Conservation (phyloP, 306 rosid genomes). For the Oemleria cerasiformis region DNA sequence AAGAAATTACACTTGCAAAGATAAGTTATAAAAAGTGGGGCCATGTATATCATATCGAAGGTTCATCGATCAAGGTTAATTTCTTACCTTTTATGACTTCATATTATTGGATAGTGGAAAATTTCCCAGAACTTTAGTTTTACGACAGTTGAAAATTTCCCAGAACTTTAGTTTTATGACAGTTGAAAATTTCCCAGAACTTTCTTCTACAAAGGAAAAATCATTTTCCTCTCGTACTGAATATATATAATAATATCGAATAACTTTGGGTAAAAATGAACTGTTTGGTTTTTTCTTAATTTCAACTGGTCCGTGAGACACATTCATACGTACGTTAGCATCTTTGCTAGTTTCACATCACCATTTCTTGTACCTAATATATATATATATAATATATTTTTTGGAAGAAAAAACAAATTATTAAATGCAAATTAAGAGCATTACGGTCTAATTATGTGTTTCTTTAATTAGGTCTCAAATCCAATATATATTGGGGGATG, state of each 20-base stretch:
- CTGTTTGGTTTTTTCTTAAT: slow-evolving; percentile 1
- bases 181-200: neutral
- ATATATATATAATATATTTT: neutral
- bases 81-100: no score
- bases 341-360: slow-evolving; percentile 31
- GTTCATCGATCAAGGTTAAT: no score
- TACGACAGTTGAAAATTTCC: neutral
- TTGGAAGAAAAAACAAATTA: no score
- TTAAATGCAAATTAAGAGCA: no score
- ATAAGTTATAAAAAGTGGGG: no score
- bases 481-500: neutral
- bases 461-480: no score
- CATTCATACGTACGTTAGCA: slow-evolving; percentile 16
- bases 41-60: no score
- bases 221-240: neutral
- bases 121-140: neutral
- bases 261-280: neutral
- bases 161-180: neutral
- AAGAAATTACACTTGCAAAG: no score
- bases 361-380: slow-evolving; percentile 4
- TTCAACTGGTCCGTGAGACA: slow-evolving; percentile 25
- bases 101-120: neutral
- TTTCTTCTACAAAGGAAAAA: neutral
- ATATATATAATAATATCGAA: neutral
- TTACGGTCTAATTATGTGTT: no score